phyloP scores from a whole-genome alignment of 1,139 yeast species.

The Kluyveromyces marxianus region DNA sequence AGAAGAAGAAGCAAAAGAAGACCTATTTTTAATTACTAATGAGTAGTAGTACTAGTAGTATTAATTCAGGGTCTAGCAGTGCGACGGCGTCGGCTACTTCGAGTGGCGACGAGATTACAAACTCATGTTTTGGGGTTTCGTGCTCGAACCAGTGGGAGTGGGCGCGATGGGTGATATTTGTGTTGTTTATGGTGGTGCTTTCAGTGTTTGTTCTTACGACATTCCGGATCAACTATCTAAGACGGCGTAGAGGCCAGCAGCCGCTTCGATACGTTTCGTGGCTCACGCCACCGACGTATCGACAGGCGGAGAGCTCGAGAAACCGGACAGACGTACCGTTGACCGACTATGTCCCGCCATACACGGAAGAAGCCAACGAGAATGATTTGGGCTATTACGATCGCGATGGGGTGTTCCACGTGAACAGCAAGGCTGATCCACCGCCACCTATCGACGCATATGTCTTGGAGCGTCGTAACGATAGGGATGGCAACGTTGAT shows the following conservation, averaged over 20 bases:
- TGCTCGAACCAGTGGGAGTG: constrained; percentile 4
- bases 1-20: neutral
- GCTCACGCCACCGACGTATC: constrained; percentile 91
- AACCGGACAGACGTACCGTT: constrained; percentile 28
- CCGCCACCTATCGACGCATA: constrained; percentile 5
- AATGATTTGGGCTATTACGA: constrained; percentile 81
- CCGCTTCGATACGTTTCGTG: constrained; percentile 84
- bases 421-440: constrained; percentile 4
- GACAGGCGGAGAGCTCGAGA: constrained; percentile 62
- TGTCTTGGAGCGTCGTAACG: constrained; percentile 1
- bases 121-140: constrained; percentile 3
- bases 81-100: neutral
- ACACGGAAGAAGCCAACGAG: constrained; percentile 57
- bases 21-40: neutral
- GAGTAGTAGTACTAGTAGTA: too few relatives aligned
- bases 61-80: neutral
- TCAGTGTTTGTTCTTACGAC: constrained; percentile 47
- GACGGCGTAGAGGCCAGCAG: constrained; percentile 53
- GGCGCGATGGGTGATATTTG: constrained; percentile 37
- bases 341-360: constrained; percentile 49
- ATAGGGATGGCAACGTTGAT: neutral
- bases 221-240: constrained; percentile 45
- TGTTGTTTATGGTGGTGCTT: constrained; percentile 40
- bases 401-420: constrained; percentile 45
- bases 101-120: neutral